Conservation (phyloP, 257 asterid genomes). For the Perilla frutescens region DNA sequence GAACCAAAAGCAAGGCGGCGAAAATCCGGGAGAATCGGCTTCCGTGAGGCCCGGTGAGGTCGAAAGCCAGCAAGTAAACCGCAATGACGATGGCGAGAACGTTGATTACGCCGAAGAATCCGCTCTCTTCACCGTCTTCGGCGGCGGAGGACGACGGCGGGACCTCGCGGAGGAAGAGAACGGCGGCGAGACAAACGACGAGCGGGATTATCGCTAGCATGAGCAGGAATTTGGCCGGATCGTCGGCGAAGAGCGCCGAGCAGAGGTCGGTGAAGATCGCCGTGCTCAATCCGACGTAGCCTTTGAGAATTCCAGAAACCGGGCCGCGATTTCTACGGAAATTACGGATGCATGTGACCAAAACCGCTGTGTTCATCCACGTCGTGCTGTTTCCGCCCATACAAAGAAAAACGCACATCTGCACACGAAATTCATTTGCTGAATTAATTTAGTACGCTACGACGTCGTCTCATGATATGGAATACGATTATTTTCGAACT, state of each 20-base stretch:
- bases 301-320: constrained; percentile 87
- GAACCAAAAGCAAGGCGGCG: constrained; percentile 62
- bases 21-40: constrained; percentile 54
- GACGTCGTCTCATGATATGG: not conserved
- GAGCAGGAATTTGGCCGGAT: constrained; percentile 73
- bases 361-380: constrained; percentile 96
- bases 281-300: constrained; percentile 84
- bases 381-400: constrained; percentile 98
- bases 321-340: constrained; percentile 83
- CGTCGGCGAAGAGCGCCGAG: constrained; percentile 79
- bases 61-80: constrained; percentile 67
- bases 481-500: too few species aligned
- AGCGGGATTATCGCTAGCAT: constrained; percentile 76
- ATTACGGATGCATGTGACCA: constrained; percentile 87
- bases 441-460: not conserved
- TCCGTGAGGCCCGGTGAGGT: constrained; percentile 64
- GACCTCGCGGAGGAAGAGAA: constrained; percentile 81
- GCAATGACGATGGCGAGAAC: constrained; percentile 68
- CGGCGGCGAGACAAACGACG: constrained; percentile 69
- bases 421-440: constrained; percentile 26
- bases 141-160: constrained; percentile 70
- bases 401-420: constrained; percentile 89
- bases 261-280: constrained; percentile 92
- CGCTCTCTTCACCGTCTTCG: constrained; percentile 63
- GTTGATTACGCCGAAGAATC: constrained; percentile 70